Conservation (phyloP, 495 filamentous ascomycete species). For the Sabuloglossum arenarium region DNA sequence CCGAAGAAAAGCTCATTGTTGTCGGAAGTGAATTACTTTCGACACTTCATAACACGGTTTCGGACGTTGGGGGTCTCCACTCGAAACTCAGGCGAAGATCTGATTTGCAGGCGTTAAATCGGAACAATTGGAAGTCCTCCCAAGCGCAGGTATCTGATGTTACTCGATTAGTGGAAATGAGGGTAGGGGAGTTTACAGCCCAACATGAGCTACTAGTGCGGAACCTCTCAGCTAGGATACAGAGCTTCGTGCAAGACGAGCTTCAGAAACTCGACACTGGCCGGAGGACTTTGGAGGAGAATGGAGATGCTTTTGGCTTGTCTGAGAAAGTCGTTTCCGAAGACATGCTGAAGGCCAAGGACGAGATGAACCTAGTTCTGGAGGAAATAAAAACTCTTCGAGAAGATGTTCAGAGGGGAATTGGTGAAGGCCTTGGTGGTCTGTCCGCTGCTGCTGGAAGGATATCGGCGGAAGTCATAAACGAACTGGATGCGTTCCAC, state of each 20-base stretch:
- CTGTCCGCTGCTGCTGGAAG: conserved; percentile 68
- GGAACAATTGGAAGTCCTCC: conserved; percentile 57
- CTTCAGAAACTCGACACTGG: conserved; percentile 42
- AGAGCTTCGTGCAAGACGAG: conserved; percentile 49
- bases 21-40: conserved; percentile 56
- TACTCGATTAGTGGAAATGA: conserved; percentile 52
- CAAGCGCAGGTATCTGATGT: conserved; percentile 50
- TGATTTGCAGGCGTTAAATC: conserved; percentile 59
- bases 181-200: conserved; percentile 42
- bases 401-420: conserved; percentile 36
- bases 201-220: conserved; percentile 51
- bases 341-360: conserved; percentile 48
- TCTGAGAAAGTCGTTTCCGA: conserved; percentile 43
- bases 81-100: conserved; percentile 67
- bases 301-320: conserved; percentile 38
- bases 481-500: conserved; percentile 65
- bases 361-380: conserved; percentile 76
- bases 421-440: conserved; percentile 68
- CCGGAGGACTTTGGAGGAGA: conserved; percentile 44
- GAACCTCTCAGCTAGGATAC: conserved; percentile 44
- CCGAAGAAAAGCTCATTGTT: conserved; percentile 50
- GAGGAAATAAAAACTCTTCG: conserved; percentile 80
- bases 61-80: conserved; percentile 60
- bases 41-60: conserved; percentile 52
- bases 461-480: conserved; percentile 80